These are phyloP conservation scores for Pholiota conissans DNA, from an alignment of 768 basidiomycete genomes.

Conservation along the genomic window DNA sequence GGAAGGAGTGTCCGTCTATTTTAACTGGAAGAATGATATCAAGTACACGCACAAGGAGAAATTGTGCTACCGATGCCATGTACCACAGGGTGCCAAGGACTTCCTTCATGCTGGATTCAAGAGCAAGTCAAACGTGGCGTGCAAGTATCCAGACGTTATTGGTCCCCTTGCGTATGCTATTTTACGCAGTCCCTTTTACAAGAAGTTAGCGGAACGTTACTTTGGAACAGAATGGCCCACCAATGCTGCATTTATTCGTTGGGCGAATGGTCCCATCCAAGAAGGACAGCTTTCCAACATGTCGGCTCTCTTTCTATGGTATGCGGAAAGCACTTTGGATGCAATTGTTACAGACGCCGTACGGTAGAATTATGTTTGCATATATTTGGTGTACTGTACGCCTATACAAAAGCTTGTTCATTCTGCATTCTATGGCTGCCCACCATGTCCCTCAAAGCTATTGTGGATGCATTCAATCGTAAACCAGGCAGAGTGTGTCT, in stretches of 20 bases:
- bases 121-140: not conserved
- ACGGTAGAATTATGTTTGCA: not conserved
- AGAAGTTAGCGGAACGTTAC: not conserved
- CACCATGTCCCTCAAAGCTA: not conserved
- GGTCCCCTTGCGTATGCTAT: not conserved
- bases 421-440: too few species aligned
- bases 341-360: not conserved
- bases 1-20: too few species aligned
- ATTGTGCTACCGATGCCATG: not conserved
- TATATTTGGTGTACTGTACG: too few species aligned
- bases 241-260: not conserved
- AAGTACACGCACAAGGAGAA: not conserved
- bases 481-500: not conserved
- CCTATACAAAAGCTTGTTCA: too few species aligned
- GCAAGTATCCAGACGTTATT: not conserved
- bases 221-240: not conserved
- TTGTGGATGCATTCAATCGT: not conserved
- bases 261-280: not conserved
- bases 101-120: not conserved
- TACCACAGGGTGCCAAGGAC: not conserved
- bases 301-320: not conserved
- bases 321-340: too few species aligned
- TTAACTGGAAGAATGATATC: not conserved
- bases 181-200: not conserved
- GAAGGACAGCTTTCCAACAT: not conserved